Base-by-base conservation (phyloP, 164 flowering plant genomes). In the Umbellularia californica region DNA sequence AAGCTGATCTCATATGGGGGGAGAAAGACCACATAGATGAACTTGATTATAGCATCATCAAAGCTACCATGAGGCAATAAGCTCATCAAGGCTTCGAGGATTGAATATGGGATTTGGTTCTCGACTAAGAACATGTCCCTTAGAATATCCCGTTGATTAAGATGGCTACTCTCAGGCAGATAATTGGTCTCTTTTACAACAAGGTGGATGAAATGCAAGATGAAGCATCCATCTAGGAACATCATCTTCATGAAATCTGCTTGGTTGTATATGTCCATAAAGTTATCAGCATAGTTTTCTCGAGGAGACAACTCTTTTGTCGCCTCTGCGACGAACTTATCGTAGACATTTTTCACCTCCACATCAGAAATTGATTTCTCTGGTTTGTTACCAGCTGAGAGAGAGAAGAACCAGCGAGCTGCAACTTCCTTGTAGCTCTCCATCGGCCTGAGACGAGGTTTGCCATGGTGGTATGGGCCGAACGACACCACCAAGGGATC, bases 211-310 rank as follows among this genome's bases (percentile, higher is more conserved):
- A 65, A 75, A 35, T 75, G 47, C 7, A 79, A 23, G 22, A 79
- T 6, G 47, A 79, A 79, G 7, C 81, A 79, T 6, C 81, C 81
- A 17, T 79, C 81, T 7, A 79, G 22, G 63, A 79, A 74, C 81
- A 79, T 71, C 75, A 79, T 75, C 1, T 47, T 64, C 6, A 52
- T 19, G 27, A 79, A 75, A 3, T 9, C 69, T 0, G 47, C 47
- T 9, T 41, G 11, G 47, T 13, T n/a, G 7, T 58, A 3, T 7
- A 6, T 58, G 4, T 3, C 20, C 4, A 62, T 47, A 1, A 67
- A 30, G 24, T 58, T 60, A 14, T 19, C 74, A 13, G 58, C 62
- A 17, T 72, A 72, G 51, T n/a, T 22, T 7, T 24, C 35, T 65
- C 58, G 23, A 9, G 47, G 47, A 41, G 47, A 41, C 47, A 41